Evolutionary conservation across 441 rosid species (phyloP).

Genomic region (Pelargonium myrrhifolium): DNA sequence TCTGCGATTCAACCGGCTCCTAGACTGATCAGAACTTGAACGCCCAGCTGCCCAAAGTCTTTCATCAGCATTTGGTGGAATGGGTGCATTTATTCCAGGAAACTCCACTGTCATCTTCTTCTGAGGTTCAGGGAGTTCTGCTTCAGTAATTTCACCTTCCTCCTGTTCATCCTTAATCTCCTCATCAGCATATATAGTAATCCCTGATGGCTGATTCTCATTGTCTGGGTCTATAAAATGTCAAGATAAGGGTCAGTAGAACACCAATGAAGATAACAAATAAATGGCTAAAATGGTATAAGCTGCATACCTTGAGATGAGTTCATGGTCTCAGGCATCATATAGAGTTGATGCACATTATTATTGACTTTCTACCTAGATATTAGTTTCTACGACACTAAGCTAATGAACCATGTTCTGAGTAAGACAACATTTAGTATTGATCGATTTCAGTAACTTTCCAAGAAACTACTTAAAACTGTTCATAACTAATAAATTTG

Average conservation of each 20-base stretch:
- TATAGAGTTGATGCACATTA: not conserved
- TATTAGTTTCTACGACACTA: too few species aligned
- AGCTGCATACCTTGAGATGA: not conserved
- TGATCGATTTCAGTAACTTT: too few species aligned
- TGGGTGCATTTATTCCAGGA: conserved; percentile 84
- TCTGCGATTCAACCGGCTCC: conserved; percentile 33
- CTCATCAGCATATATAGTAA: conserved; percentile 63
- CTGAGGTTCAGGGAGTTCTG: conserved; percentile 28
- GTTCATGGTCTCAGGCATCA: not conserved
- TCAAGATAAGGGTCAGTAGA: conserved; percentile 14
- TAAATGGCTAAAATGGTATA: not conserved
- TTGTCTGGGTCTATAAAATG: conserved; percentile 45
- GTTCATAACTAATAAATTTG: too few species aligned
- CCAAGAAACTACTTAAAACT: too few species aligned
- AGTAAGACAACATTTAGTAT: too few species aligned
- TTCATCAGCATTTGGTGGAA: conserved; percentile 72
- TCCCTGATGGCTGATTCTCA: conserved; percentile 67
- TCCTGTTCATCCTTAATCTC: conserved; percentile 63
- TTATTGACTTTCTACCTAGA: too few species aligned
- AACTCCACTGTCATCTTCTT: conserved; percentile 59
- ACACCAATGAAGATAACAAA: not conserved
- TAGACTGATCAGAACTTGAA: conserved; percentile 29
- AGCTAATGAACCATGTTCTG: too few species aligned
- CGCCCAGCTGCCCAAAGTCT: conserved; percentile 52
- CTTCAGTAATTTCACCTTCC: conserved; percentile 69